Evolutionary conservation across 176 grass and related monocot genomes (phyloP).

Genomic region (Echinochloa phyllopogon): DNA sequence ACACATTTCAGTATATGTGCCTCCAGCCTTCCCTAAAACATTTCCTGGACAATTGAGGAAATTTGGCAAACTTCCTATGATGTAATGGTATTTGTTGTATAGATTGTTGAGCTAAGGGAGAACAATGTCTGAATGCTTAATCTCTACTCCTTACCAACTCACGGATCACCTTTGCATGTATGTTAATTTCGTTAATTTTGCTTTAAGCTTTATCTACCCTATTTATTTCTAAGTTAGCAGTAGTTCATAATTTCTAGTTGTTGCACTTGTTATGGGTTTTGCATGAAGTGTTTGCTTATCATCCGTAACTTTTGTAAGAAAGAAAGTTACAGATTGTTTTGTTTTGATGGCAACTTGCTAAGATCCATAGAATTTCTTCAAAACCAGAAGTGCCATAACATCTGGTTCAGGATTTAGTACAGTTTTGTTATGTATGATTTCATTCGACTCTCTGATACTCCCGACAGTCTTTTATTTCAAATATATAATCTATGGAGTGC

Average conservation of each 20-base stretch:
- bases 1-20: background rate
- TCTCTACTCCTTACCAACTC: background rate
- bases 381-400: conserved; percentile 5
- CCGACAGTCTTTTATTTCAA: background rate
- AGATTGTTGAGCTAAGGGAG: conserved; percentile 33
- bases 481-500: conserved; percentile 8
- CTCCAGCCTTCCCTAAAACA: background rate
- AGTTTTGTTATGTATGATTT: conserved; percentile 21
- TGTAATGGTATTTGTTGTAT: conserved; percentile 12
- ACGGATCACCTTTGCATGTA: conserved; percentile 1
- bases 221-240: background rate
- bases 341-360: background rate
- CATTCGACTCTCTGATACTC: conserved; percentile 6
- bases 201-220: background rate
- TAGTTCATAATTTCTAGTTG: conserved; percentile 20
- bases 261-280: background rate
- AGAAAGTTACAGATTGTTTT: background rate
- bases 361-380: background rate
- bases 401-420: conserved; percentile 18
- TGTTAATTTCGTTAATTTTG: conserved; percentile 1
- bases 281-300: conserved; percentile 1
- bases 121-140: conserved; percentile 13
- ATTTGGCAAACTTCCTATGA: conserved; percentile 17
- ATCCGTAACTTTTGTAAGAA: conserved; percentile 12
- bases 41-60: background rate